These are phyloP conservation scores for Rhodotorula diobovata DNA, from an alignment of 768 basidiomycete genomes.

Conservation along the genomic window DNA sequence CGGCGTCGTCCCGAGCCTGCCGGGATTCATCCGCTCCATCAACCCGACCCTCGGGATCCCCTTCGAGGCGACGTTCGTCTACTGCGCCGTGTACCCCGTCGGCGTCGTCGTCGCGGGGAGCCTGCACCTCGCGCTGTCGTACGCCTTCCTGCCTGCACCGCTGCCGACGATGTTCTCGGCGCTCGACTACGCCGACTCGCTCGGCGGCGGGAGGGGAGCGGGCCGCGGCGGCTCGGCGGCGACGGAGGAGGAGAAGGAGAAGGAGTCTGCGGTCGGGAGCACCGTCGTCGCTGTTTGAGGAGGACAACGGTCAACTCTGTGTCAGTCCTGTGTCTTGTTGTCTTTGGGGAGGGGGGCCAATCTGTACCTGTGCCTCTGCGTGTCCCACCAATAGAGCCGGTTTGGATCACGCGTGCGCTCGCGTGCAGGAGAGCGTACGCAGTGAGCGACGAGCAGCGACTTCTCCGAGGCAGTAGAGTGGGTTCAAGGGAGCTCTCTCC, in stretches of 20 bases:
- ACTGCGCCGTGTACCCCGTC: slow-evolving; percentile 1
- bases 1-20: slow-evolving; percentile 53
- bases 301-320: background rate
- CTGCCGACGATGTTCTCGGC: slow-evolving; percentile 10
- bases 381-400: too few species aligned
- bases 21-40: slow-evolving; percentile 38
- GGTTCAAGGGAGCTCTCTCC: too few species aligned
- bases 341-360: too few species aligned
- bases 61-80: slow-evolving; percentile 9
- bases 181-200: background rate
- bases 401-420: too few species aligned
- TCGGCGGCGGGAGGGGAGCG: background rate
- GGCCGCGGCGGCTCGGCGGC: background rate
- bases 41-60: slow-evolving; percentile 30
- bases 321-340: background rate
- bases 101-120: slow-evolving; percentile 2
- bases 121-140: background rate
- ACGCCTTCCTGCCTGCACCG: slow-evolving; percentile 11
- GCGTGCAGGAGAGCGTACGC: too few species aligned
- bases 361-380: too few species aligned
- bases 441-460: too few species aligned
- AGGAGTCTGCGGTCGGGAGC: background rate
- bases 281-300: background rate
- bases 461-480: too few species aligned
- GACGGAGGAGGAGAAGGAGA: slow-evolving; percentile 14